Conservation (phyloP, 306 rosid species). For the Luffa acutangula region DNA sequence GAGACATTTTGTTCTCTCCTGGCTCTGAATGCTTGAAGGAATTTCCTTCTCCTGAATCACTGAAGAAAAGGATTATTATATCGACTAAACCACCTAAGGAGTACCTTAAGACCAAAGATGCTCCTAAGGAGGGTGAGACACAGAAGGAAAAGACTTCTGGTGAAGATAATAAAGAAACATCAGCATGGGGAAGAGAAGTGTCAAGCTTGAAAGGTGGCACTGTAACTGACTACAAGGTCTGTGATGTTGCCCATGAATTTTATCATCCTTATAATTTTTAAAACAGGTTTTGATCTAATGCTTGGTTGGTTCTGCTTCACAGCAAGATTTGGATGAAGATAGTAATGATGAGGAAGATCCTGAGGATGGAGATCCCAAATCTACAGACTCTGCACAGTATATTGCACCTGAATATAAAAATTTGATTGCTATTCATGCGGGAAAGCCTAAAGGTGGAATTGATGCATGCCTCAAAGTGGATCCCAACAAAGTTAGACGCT, state of each 20-base stretch:
- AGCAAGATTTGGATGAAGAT: constrained; percentile 47
- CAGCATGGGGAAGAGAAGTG: constrained; percentile 85
- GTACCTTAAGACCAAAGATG: constrained; percentile 65
- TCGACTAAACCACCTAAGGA: constrained; percentile 99
- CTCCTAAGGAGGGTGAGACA: constrained; percentile 34
- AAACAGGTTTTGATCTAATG: background rate
- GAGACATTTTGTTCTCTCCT: constrained; percentile 65
- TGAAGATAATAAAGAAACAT: constrained; percentile 32
- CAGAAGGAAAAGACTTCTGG: constrained; percentile 30
- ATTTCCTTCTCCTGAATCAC: constrained; percentile 86
- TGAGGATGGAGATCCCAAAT: constrained; percentile 31
- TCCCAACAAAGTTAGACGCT: constrained; percentile 75
- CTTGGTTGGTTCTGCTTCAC: constrained; percentile 12
- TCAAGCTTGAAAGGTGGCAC: constrained; percentile 32
- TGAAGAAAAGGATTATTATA: constrained; percentile 68
- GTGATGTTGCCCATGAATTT: background rate
- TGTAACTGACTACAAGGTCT: constrained; percentile 49
- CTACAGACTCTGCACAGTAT: constrained; percentile 28
- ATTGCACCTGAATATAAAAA: constrained; percentile 65
- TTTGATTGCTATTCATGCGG: constrained; percentile 93
- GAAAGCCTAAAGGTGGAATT: constrained; percentile 93
- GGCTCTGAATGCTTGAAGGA: constrained; percentile 57
- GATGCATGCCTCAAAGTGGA: constrained; percentile 64
- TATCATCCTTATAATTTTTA: background rate
- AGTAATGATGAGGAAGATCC: constrained; percentile 36